Base-by-base conservation (phyloP, 2,329 filamentous ascomycete genomes). In the Lecanosticta acicola region DNA sequence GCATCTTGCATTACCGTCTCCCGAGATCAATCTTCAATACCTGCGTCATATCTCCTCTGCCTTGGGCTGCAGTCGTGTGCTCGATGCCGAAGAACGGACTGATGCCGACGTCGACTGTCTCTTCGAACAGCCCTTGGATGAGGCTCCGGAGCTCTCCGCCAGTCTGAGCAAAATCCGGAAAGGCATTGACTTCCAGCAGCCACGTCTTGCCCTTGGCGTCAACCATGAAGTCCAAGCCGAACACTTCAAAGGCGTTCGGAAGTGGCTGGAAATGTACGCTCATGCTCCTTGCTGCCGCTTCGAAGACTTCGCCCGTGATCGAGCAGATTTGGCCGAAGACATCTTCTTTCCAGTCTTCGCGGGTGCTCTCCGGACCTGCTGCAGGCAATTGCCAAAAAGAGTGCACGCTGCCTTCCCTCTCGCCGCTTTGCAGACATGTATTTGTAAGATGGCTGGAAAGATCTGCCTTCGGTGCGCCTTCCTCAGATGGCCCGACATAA, bases 81-180 rank as follows among this genome's bases (percentile, higher is more conserved):
- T 20, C 45, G 44, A 36, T 57, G 2, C 18, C 62, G 68, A 94
- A 88, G 68, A 93, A 93, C 1, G 76, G 66, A 67, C 71, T 69
- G 1, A 95, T 78, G 1, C 74, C 86, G 53, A 77, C 70, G 45
- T 80, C 74, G 34, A 95, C 74, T 17, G 87, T 83, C 9, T 80
- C 85, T 58, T 80, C 76, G 75, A 94, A 93, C 55, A 98, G 74
- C 5, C 82, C 84, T 16, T 73, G 78, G 18, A 98, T 83, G 33
- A 97, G 67, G 0, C 71, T 78, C 62, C 76, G 80, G 54, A 94
- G 68, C 46, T 85, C 83, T 5, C 77, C 76, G 0, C 93, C 93
- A 13, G 89, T 95, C 78, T 97, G 91, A 61, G 79, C 82, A 63
- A 97, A 97, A 70, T 98, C 93, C 8, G 93, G 93, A 68, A 94